Conservation (phyloP, 1,284 basidiomycete genomes). For the Singerocomus inundabilis region DNA sequence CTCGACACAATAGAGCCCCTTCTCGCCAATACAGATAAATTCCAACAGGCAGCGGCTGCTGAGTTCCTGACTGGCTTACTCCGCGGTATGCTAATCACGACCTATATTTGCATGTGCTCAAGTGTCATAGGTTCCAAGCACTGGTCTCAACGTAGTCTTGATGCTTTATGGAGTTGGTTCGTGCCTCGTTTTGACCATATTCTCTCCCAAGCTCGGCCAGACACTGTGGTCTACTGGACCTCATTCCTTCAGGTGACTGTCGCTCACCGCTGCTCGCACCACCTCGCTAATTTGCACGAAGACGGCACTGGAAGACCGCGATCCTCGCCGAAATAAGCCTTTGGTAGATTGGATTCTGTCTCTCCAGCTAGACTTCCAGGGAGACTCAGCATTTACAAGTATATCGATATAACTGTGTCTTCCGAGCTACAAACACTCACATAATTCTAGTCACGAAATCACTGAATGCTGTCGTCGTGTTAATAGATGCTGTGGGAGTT, state of each 20-base stretch:
- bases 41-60: constrained; percentile 88
- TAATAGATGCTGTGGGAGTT: constrained; percentile 58
- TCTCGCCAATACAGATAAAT: constrained; percentile 74
- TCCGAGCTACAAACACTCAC: constrained; percentile 9
- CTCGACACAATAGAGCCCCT: constrained; percentile 58
- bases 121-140: constrained; percentile 77
- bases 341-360: constrained; percentile 80
- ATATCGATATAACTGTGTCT: constrained; percentile 27
- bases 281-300: constrained; percentile 15
- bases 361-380: constrained; percentile 78
- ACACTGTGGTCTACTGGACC: constrained; percentile 79
- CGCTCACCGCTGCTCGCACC: not conserved
- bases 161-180: constrained; percentile 82
- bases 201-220: constrained; percentile 79
- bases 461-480: constrained; percentile 54
- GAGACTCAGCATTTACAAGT: constrained; percentile 77
- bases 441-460: constrained; percentile 62
- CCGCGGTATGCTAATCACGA: constrained; percentile 45
- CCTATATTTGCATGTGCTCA: constrained; percentile 5
- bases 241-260: constrained; percentile 53
- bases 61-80: constrained; percentile 82
- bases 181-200: constrained; percentile 67
- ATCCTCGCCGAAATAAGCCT: constrained; percentile 81
- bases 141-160: constrained; percentile 68
- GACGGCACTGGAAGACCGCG: constrained; percentile 57